phyloP scores from a whole-genome alignment of 225 moss, liverwort and hornwort genomes.

The Polytrichum formosum region DNA sequence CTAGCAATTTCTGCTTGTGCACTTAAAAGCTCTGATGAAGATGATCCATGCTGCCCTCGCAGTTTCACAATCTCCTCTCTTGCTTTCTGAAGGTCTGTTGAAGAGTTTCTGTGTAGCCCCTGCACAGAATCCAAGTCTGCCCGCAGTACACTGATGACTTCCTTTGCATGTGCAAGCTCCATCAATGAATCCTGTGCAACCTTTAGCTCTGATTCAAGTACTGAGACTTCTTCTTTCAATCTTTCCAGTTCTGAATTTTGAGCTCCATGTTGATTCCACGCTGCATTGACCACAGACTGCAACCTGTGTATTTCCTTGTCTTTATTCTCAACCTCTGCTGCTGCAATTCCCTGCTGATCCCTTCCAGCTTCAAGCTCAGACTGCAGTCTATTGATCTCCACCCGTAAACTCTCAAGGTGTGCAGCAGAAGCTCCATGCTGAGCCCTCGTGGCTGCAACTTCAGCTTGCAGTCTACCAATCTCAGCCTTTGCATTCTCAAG shows the following conservation, averaged over 20 bases:
- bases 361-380: conserved; percentile 27
- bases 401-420: conserved; percentile 16
- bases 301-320: conserved; percentile 47
- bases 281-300: conserved; percentile 37
- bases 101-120: conserved; percentile 21
- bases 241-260: conserved; percentile 32
- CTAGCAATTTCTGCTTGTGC: conserved; percentile 34
- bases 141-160: conserved; percentile 22
- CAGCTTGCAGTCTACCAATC: not conserved
- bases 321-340: conserved; percentile 40
- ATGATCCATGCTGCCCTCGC: conserved; percentile 20
- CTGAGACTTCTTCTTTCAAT: conserved; percentile 27
- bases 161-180: conserved; percentile 38
- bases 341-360: conserved; percentile 8
- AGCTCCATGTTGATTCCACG: conserved; percentile 33
- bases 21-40: conserved; percentile 16
- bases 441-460: not conserved
- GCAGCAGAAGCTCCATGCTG: conserved; percentile 3
- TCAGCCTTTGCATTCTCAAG: conserved; percentile 1
- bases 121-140: conserved; percentile 23
- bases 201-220: conserved; percentile 29
- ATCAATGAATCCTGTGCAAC: conserved; percentile 25
- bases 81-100: conserved; percentile 16
- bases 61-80: conserved; percentile 25
- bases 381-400: conserved; percentile 31